Evolutionary conservation across 176 grass and related monocot species (phyloP), one percentile per base, ranked within the genome.

Genomic region (Poa annua): DNA sequence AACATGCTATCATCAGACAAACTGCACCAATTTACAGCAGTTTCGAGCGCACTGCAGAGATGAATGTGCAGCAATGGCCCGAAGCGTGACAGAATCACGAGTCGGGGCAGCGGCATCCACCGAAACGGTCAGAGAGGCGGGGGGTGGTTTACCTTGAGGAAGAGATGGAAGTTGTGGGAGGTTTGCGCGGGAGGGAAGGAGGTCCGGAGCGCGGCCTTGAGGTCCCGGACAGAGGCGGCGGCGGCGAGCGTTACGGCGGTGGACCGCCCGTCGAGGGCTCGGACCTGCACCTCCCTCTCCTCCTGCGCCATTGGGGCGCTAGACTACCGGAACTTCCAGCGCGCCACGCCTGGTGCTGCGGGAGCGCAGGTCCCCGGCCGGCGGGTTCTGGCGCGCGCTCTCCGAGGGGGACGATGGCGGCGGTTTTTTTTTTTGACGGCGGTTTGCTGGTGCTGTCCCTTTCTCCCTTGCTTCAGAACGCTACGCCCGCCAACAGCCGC

Each of bases 161-260:
- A 95, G 61, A 98, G 92, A 74, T 95, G 90, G 89, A 98, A 98
- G 78, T 45, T 80, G 4, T 85, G 87, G 74, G 71, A 91, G 54
- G 82, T 75, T 77, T 85, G 88, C 74, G 90, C 89, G 22, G 92
- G 92, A 74, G 83, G 83, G 55, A 98, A 98, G 20, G 89, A 95
- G 47, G 75, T 73, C 69, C 80, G 85, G 45, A 95, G 84, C 50
- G 88, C 64, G 38, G 84, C 90, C 85, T 98, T 98, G 78, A 98
- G 85, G 47, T 91, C 89, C 34, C 88, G 74, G 69, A 98, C 86
- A n/a, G 91, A 91, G 48, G 79, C 32, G 77, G 76, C 80, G 19
- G 54, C 53, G 15, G 87, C 33, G 53, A 91, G 71, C 32, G 54
- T 81, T 19, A 93, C 60, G 83, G 57, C 34, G 45, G 79, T 88